Evolutionary conservation across 2,329 filamentous ascomycete genomes (phyloP), one percentile per base, ranked within the genome.

Genomic region (Xylariomycetidae sp.): DNA sequence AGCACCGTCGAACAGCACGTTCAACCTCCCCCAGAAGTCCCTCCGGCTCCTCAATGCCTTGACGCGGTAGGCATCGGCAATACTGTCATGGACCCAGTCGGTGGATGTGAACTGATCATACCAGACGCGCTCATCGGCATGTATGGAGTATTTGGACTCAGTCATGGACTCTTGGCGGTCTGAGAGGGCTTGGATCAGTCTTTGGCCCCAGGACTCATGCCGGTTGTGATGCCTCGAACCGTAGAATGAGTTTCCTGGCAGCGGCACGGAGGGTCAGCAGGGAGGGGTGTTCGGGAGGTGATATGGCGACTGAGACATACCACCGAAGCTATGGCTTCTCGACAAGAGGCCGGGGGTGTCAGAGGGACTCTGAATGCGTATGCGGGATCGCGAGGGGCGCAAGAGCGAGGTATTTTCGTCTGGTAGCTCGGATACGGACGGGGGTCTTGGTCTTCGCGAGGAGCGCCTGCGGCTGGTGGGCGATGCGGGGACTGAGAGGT

Each of bases 81-180:
- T 96, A 58, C 85, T 89, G 61, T 98, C 92, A 57, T 95, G 90
- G 1, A 98, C 89, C 92, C 92, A 98, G 59, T 98, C 90, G 35
- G 88, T 96, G 6, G 87, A 94, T 5, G 88, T 95, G 54, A 95
- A 95, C 62, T 98, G 92, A 66, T 98, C 92, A 63, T 97, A 97
- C 92, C 92, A 97, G 8, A 94, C 85, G 40, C 92, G 81, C 48
- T 97, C 88, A 53, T 96, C 86, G 31, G 82, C 68, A 48, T 79
- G 82, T 8, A 84, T 62, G 4, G 78, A 81, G 20, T 70, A 65
- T 51, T 81, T 85, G 30, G 80, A 81, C 42, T 83, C 79, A 41
- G 70, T 60, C 61, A 82, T 64, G 40, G 71, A 72, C 18, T 74
- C 69, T 49, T 70, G 74, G 42, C 70, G 66, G 50, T 73, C 80